These are phyloP conservation scores for Themeda triandra DNA, from an alignment of 176 grass and related monocot genomes.

Conservation along the genomic window DNA sequence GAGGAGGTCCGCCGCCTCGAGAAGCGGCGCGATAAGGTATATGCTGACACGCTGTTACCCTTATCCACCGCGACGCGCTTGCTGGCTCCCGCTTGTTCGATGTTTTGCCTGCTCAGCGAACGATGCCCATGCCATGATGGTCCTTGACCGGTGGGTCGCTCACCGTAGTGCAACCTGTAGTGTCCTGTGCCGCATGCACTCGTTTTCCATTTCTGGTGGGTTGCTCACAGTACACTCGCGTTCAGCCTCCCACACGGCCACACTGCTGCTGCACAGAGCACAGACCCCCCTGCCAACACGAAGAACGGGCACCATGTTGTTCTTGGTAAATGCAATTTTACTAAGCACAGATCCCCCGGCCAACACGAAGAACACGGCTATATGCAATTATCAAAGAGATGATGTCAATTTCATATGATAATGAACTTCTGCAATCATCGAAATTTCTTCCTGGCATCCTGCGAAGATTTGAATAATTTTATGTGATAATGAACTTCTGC, in stretches of 20 bases:
- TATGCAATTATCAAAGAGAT: not conserved
- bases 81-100: conserved; percentile 23
- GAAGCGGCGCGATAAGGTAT: conserved; percentile 63
- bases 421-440: conserved; percentile 16
- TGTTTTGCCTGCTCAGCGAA: conserved; percentile 7
- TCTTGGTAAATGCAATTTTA: not conserved
- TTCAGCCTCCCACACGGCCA: no score
- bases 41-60: conserved; percentile 8
- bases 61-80: not conserved
- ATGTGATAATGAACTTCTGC: no score
- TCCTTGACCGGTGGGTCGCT: no score
- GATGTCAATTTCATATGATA: conserved; percentile 28
- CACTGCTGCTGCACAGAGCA: not conserved
- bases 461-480: not conserved
- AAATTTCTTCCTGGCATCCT: conserved; percentile 17
- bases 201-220: no score
- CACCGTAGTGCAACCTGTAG: no score
- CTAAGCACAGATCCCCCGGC: no score
- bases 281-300: not conserved
- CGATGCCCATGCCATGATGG: no score
- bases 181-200: not conserved
- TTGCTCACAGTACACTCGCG: no score
- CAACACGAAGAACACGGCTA: no score
- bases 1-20: conserved; percentile 69
- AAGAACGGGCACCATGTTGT: not conserved